phyloP scores from a whole-genome alignment of 2,329 filamentous ascomycete genomes.

The Botryotinia globosa region DNA sequence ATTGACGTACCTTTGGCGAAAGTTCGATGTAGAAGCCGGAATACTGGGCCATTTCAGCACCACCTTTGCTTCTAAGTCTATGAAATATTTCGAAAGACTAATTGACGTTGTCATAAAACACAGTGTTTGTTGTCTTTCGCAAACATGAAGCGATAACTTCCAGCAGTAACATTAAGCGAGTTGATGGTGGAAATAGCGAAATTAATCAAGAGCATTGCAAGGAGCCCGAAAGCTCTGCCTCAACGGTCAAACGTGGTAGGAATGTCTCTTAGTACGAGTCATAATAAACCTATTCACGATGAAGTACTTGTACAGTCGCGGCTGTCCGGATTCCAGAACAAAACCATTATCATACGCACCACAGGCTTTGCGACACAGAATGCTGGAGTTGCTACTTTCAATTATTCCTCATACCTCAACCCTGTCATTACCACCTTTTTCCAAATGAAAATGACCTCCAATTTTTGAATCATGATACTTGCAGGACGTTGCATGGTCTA shows the following conservation, averaged over 20 bases:
- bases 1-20: not conserved
- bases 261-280: not conserved
- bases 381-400: not conserved
- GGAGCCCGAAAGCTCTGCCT: rapidly evolving
- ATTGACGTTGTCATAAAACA: not conserved
- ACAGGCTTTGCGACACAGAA: not conserved
- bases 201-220: not conserved
- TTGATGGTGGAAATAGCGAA: not conserved
- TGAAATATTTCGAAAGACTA: not conserved
- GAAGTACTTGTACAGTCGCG: not conserved
- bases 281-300: rapidly evolving
- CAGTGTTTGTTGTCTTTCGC: not conserved
- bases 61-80: not conserved
- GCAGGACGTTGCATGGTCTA: not conserved
- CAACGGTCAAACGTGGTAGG: not conserved
- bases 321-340: not conserved
- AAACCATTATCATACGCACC: not conserved
- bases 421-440: not conserved
- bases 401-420: not conserved
- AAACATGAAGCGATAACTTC: not conserved
- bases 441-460: not conserved
- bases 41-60: not conserved
- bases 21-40: not conserved
- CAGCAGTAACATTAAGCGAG: not conserved
- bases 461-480: not conserved